Conservation (phyloP, 2,329 filamentous ascomycete species). For the Penicillium janthinellum region DNA sequence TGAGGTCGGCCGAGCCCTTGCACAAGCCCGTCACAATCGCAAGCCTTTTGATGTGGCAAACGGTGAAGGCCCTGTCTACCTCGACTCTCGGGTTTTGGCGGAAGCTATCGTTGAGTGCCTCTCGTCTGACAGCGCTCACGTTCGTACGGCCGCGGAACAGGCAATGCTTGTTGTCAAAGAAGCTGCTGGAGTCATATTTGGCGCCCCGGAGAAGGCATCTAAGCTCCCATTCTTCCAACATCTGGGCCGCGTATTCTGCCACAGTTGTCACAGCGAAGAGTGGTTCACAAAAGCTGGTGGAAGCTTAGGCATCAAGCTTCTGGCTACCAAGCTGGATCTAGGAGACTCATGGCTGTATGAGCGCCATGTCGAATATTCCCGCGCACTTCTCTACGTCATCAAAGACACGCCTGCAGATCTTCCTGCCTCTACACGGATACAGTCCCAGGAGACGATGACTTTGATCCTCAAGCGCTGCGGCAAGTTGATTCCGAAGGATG, state of each 20-base stretch:
- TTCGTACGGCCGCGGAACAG: constrained; percentile 79
- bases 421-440: constrained; percentile 81
- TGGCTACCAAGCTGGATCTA: constrained; percentile 82
- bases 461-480: constrained; percentile 77
- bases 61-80: constrained; percentile 82
- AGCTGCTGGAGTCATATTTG: constrained; percentile 76
- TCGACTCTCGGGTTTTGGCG: constrained; percentile 83
- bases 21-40: constrained; percentile 73
- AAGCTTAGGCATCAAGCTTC: constrained; percentile 82
- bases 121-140: constrained; percentile 76
- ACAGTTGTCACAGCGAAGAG: constrained; percentile 95
- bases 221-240: constrained; percentile 82
- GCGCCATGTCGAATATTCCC: constrained; percentile 83
- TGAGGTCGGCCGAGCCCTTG: constrained; percentile 82
- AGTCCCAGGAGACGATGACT: constrained; percentile 81
- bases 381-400: constrained; percentile 93
- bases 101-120: constrained; percentile 90
- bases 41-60: constrained; percentile 81
- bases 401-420: constrained; percentile 97
- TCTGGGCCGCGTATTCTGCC: constrained; percentile 81
- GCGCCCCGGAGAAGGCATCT: constrained; percentile 69
- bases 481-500: constrained; percentile 76
- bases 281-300: constrained; percentile 98
- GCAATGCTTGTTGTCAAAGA: constrained; percentile 78
- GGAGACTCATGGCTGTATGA: constrained; percentile 80